A percentile compares a stretch with the other conserved stretches of the same genome.
phyloP scores from a whole-genome alignment of 148 eudicot species.

The Amaranthus hypochondriacus region DNA sequence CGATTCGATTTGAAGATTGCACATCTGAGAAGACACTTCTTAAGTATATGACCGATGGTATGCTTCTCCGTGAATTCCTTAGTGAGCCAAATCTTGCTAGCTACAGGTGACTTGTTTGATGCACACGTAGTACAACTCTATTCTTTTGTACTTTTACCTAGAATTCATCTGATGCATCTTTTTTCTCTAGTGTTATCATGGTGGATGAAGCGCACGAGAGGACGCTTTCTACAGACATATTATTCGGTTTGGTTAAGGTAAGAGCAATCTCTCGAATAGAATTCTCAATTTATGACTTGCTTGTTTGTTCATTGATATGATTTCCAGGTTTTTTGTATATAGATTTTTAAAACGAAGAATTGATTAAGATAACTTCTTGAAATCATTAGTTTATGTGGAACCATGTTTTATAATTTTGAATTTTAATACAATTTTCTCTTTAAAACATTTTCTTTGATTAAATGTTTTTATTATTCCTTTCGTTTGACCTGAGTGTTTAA shows the following conservation, averaged over 20 bases:
- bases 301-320: background rate
- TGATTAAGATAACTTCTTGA: too few species aligned
- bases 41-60: constrained; percentile 69
- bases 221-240: constrained; percentile 56
- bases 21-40: constrained; percentile 56
- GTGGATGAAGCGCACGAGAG: constrained; percentile 71
- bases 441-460: too few species aligned
- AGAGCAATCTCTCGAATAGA: constrained; percentile 11
- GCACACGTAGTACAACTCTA: background rate
- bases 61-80: constrained; percentile 54
- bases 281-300: background rate
- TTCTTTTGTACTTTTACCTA: background rate
- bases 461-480: too few species aligned
- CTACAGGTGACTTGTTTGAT: constrained; percentile 39
- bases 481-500: too few species aligned
- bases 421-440: too few species aligned
- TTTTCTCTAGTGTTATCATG: constrained; percentile 50
- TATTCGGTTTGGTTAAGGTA: constrained; percentile 54
- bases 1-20: constrained; percentile 62
- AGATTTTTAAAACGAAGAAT: too few species aligned
- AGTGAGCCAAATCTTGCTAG: constrained; percentile 52
- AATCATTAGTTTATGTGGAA: too few species aligned
- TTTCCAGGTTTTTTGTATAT: too few species aligned
- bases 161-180: constrained; percentile 15
- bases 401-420: too few species aligned